Evolutionary conservation across 805 yeast genomes (phyloP), one percentile per base, ranked within the genome.

Genomic region (Lipomyces starkeyi): DNA sequence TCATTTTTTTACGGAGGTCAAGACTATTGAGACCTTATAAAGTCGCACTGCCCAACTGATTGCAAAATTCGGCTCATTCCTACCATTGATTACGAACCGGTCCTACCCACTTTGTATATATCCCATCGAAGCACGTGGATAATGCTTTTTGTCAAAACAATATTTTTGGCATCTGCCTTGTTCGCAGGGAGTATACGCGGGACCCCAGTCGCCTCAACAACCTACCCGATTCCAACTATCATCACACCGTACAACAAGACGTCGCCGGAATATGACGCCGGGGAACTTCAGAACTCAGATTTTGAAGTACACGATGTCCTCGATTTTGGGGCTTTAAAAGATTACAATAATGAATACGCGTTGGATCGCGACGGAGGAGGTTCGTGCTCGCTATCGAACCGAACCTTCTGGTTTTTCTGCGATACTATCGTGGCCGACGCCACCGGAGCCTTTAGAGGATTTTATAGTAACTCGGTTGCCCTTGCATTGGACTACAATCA

Each of bases 361-460:
- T 13, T 66, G 52, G 52, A 63, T 54, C 66, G 69, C n/a, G 69
- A 59, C 58, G 69, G 63, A 40, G 69, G 67, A 29, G 69, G 69
- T 17, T 47, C 63, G 1, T 66, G 69, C 61, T 8, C 58, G 20
- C 43, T 66, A 37, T 17, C 55, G 17, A 64, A 63, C 68, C 54
- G 54, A 9, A 64, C 63, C 14, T n/a, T 66, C 34, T 66, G 69
- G 69, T 58, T 64, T 52, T 62, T 59, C 53, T 32, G 54, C 58
- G 67, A 66, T 61, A 66, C 68, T 14, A 53, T 20, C 14, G 59
- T 40, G 53, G 4, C 32, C 20, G 34, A 29, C 35, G 2, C 25
- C 11, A 25, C 40, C 20, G 61, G 61, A 35, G 8, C 1, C 13
- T 32, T 60, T 29, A 7, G 13, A 11, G 63, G 60, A 20, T 58